Base-by-base conservation (phyloP, 805 yeast genomes). In the Tetrapisispora arboricola region DNA sequence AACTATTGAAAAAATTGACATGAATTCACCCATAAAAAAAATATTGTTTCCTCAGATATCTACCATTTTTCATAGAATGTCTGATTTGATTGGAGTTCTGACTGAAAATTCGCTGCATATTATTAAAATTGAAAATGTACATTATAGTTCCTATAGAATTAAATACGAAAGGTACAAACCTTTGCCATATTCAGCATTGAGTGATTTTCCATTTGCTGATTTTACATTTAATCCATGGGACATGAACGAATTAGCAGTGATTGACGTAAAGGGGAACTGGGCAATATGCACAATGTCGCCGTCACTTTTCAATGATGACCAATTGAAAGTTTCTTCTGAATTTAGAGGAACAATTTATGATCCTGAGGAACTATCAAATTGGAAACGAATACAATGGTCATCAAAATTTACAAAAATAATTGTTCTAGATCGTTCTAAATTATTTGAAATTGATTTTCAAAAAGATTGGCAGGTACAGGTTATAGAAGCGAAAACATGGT, bases 211-310 rank as follows among this genome's bases (percentile, higher is more conserved):
- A 2, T 62, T 73, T 41, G 68, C 76, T 1, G 76, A 76, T 54
- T 58, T 68, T 10, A 48, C 65, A 2, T 68, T 70, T 39, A 66
- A 67, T 42, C 76, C 77, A 0, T 63, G 60, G 58, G 64, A 70
- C 34, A 44, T 50, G 21, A 45, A 50, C 9, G 55, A 55, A 34
- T 56, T 76, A 45, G 70, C 67, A 0, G 51, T 70, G 1, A 54
- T 76, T 7, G 85, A 79, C 51, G 49, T 64, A 1, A 63, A 65
- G 28, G 85, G 85, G 0, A 69, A 72, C 40, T 73, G 78, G 67
- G 64, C 63, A 2, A 32, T 70, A 1, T 71, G 70, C 52, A 44
- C 64, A 24, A 45, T 51, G 46, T 64, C 48, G 17, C 41, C 28
- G 19, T 45, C 29, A 19, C 3, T 18, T 11, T 17, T 13, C 7